phyloP scores from a whole-genome alignment of 1,139 yeast species.

The Lodderomyces jiufengensis region DNA sequence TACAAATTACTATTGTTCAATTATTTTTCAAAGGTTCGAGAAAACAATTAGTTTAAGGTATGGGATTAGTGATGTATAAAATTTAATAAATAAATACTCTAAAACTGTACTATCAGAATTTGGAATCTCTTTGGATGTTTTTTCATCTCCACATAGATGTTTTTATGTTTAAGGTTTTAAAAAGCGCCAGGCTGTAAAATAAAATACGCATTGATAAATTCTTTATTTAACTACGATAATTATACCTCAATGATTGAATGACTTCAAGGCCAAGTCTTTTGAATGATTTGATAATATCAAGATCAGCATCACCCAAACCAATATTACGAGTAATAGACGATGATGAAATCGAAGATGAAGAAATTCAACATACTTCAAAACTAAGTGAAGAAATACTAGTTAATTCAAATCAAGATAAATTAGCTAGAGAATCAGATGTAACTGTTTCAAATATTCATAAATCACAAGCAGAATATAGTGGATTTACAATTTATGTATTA shows the following conservation, averaged over 20 bases:
- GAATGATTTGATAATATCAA: slow-evolving; percentile 5
- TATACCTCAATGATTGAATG: too few relatives aligned
- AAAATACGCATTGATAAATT: too few relatives aligned
- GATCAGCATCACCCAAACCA: slow-evolving; percentile 11
- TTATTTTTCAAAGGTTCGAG: slow-evolving; percentile 82
- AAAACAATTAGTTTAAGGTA: slow-evolving; percentile 61
- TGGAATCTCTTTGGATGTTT: too few relatives aligned
- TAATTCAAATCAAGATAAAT: slow-evolving; percentile 32
- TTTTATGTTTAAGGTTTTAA: too few relatives aligned
- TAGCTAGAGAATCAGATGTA: slow-evolving; percentile 75
- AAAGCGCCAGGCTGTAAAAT: too few relatives aligned
- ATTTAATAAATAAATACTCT: too few relatives aligned
- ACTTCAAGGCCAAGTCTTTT: neutral
- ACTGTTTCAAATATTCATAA: slow-evolving; percentile 52
- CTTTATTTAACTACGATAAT: too few relatives aligned
- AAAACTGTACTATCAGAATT: too few relatives aligned
- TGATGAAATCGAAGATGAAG: neutral
- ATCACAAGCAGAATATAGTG: slow-evolving; percentile 62
- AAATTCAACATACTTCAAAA: neutral
- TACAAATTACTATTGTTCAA: slow-evolving; percentile 82
- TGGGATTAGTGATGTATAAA: too few relatives aligned
- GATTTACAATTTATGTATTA: slow-evolving; percentile 72
- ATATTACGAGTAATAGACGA: neutral
- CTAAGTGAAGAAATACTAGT: neutral
- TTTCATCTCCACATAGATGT: too few relatives aligned